Evolutionary conservation across 2,329 filamentous ascomycete genomes (phyloP).

Genomic region (Claviceps maximensis): DNA sequence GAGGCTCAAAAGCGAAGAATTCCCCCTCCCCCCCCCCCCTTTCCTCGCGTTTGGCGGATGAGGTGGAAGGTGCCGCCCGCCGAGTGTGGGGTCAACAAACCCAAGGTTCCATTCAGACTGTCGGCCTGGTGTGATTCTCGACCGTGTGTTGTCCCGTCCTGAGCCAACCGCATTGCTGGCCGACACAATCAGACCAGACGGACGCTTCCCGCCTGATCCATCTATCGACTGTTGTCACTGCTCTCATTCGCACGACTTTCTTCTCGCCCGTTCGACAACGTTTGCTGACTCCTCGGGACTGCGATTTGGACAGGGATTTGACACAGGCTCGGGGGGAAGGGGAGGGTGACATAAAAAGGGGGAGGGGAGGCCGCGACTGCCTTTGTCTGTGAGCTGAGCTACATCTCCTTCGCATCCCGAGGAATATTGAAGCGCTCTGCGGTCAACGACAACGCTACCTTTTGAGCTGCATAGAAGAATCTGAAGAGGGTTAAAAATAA

Average conservation of each 20-base stretch:
- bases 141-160: neutral
- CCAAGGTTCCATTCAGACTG: neutral
- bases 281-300: neutral
- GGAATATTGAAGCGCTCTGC: neutral
- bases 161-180: neutral
- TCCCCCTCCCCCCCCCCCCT: no score
- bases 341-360: neutral
- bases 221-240: neutral
- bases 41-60: neutral
- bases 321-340: neutral
- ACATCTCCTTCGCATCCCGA: neutral
- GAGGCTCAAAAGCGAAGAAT: no score
- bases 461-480: neutral
- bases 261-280: neutral
- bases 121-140: neutral
- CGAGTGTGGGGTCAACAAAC: slow-evolving; percentile 3
- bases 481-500: neutral
- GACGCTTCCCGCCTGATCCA: neutral
- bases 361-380: neutral
- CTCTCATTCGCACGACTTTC: neutral
- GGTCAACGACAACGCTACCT: neutral
- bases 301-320: neutral
- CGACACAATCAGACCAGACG: neutral
- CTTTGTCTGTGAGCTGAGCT: neutral
- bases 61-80: neutral